phyloP scores from a whole-genome alignment of 805 yeast species.

The Hanseniaspora taiwanica region DNA sequence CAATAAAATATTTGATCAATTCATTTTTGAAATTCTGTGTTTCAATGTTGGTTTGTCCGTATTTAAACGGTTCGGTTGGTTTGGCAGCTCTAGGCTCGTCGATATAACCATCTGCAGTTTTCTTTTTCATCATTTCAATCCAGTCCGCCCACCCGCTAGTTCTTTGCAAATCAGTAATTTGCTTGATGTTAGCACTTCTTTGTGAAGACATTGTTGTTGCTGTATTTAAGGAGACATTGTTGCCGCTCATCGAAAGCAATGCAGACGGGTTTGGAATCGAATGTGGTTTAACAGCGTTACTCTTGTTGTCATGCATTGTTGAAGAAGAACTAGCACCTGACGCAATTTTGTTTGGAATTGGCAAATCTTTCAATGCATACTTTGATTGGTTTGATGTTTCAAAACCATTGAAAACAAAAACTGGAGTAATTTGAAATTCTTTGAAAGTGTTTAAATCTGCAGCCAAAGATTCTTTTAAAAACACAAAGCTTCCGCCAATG shows the following conservation, averaged over 20 bases:
- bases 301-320: conserved; percentile 7
- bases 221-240: not conserved
- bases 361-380: conserved; percentile 5
- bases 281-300: too few relatives aligned
- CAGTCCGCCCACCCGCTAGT: conserved; percentile 33
- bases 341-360: conserved; percentile 26
- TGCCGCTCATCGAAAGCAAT: conserved; percentile 5
- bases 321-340: conserved; percentile 1
- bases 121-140: conserved; percentile 24
- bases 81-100: conserved; percentile 24
- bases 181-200: not conserved
- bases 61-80: conserved; percentile 38
- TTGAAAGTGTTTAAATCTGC: conserved; percentile 49
- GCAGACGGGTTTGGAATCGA: conserved; percentile 8
- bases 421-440: conserved; percentile 55
- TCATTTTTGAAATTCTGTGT: conserved; percentile 39
- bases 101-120: conserved; percentile 18
- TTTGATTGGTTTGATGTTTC: conserved; percentile 26
- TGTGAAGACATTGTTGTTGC: not conserved
- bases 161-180: conserved; percentile 23
- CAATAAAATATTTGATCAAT: conserved; percentile 43
- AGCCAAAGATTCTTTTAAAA: conserved; percentile 42
- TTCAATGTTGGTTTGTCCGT: conserved; percentile 34
- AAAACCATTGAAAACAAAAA: conserved; percentile 68
- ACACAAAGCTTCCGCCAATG: conserved; percentile 67